Evolutionary conservation across 495 filamentous ascomycete species (phyloP), one percentile per base, ranked within the genome.

Genomic region (Trichoderma parareesei): DNA sequence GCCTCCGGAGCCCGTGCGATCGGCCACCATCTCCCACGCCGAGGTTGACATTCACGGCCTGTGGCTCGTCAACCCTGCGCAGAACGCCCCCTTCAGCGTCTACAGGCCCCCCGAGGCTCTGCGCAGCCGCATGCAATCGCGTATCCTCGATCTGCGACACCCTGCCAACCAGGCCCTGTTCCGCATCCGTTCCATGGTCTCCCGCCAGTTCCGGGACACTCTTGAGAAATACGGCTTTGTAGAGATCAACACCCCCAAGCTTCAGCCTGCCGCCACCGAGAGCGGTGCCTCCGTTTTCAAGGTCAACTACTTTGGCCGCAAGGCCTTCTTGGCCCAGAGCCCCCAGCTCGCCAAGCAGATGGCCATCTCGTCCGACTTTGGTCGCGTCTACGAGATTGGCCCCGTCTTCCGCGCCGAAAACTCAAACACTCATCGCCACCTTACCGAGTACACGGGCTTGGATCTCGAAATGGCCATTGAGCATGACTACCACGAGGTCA

Each of bases 321-420:
- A 84, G 55, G 93, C 90, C 3, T 98, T 90, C 77, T 78, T 98
- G 10, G 94, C 93, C 1, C 93, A 98, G 77, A 93, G 90, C 66
- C 93, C 93, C 6, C 93, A 98, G 75, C 76, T 98, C 37, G 89
- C 90, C 73, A 98, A 98, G 80, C 93, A 98, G 73, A 91, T 97
- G 89, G 85, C 87, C 71, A 92, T 98, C 63, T 92, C 92, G 18
- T 88, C 92, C 70, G 93, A 97, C 70, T 91, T 97, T 79, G 86
- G 90, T 64, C 88, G 85, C 49, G 93, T 98, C 8, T 97, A 91
- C 71, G 93, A 96, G 72, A 87, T 96, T 68, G 93, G 91, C 6
- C 88, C 93, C 6, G 93, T 98, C n/a, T 98, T 97, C 85, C 85
- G 93, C 72, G 93, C 93, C 3, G 93, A 98, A 77, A 92, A 98